These are phyloP conservation scores for Ganoderma leucocontextum DNA, from an alignment of 1,284 basidiomycete genomes.

Conservation along the genomic window DNA sequence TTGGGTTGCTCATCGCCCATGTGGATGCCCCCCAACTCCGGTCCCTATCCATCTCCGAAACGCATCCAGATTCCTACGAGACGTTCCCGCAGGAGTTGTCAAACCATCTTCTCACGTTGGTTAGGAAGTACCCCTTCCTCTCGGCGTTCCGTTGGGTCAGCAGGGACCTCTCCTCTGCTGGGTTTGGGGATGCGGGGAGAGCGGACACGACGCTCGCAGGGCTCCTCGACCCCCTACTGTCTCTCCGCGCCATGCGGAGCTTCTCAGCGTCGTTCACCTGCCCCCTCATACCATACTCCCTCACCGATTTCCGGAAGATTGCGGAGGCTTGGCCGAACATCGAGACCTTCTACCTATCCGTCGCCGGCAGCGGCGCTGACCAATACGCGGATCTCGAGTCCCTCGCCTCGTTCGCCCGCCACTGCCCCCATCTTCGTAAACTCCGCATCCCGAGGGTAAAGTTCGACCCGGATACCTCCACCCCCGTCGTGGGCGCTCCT, in stretches of 20 bases:
- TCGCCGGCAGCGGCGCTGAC: background rate
- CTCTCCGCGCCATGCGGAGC: background rate
- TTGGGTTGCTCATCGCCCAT: background rate
- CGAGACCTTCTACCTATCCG: background rate
- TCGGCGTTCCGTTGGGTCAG: background rate
- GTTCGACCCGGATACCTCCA: background rate
- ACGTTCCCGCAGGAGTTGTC: background rate
- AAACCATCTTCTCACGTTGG: background rate
- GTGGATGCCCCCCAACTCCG: background rate
- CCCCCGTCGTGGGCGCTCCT: background rate
- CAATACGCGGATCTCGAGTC: background rate
- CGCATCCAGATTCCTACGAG: background rate
- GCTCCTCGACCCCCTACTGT: background rate
- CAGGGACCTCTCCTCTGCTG: background rate
- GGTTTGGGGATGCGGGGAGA: background rate
- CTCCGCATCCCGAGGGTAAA: background rate
- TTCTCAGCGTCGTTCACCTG: background rate
- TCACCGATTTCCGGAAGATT: background rate
- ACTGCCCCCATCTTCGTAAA: background rate
- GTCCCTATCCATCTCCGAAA: background rate
- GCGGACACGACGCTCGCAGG: background rate
- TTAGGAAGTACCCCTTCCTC: background rate
- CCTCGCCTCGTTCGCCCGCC: background rate
- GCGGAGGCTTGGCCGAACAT: background rate
- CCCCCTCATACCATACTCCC: background rate